Base-by-base conservation (phyloP, 139 green algal species). In the Desmodesmus armatus region DNA sequence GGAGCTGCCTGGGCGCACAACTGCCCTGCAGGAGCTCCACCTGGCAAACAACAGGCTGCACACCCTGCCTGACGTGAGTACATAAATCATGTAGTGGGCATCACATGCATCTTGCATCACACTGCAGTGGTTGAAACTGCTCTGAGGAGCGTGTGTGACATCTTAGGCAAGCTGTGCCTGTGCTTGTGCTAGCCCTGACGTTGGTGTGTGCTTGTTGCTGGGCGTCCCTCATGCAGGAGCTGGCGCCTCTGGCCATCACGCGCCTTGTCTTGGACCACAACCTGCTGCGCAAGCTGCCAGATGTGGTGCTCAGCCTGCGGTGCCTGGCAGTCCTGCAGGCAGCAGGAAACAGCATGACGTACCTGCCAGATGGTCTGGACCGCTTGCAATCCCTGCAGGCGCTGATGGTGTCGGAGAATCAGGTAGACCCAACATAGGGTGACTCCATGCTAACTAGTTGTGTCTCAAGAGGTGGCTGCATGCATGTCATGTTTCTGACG, bases 231-330 rank as follows among this genome's bases (percentile, higher is more conserved):
- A n/a, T n/a, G n/a, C 53, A 86, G 80, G 80, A 85, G 78, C 51
- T 93, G 49, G 55, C 73, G 0, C 55, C 33, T 35, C 85, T 90
- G 21, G 47, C 31, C 11, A 62, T 93, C 3, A 81, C 39, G n/a
- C 88, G 82, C 5, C 29, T 91, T 35, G 88, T 92, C 31, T 82
- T 93, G 21, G 90, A 93, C 82, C 78, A 88, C 88, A 92, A 93
- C 82, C 31, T 44, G 5, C 73, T 91, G 72, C 27, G 21, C 7
- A 17, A 35, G 39, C 43, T 91, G 65, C 89, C 87, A 33, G 37
- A 35, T 27, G 69, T 91, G 55, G 39, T 90, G 35, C 41, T 86
- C 4, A 23, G 66, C 1, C 76, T 93, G 55, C 90, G 88, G 5
- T 5, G 15, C 4, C 76, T 93, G 41, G 58, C 80, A 41, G 90